Evolutionary conservation across 257 asterid genomes (phyloP).

Genomic region (Osmanthus fragrans): DNA sequence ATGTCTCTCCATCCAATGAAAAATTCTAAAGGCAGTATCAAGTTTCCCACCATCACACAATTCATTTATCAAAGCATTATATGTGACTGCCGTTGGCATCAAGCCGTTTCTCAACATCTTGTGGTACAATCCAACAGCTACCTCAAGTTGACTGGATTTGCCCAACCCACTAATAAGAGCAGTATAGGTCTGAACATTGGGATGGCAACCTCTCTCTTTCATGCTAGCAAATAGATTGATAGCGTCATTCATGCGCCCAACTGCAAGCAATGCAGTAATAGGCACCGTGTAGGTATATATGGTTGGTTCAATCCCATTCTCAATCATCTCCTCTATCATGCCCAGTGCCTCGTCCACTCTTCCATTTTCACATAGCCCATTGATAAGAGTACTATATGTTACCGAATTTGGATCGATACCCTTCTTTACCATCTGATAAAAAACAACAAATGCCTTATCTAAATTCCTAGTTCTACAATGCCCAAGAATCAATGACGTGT

Average conservation of each 20-base stretch:
- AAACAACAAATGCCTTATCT: constrained; percentile 65
- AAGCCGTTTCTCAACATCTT: constrained; percentile 75
- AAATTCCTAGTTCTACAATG: constrained; percentile 68
- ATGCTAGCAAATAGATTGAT: constrained; percentile 64
- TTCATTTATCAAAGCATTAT: constrained; percentile 65
- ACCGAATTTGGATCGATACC: constrained; percentile 75
- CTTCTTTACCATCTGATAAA: constrained; percentile 68
- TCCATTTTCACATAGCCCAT: constrained; percentile 74
- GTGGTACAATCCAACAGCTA: constrained; percentile 82
- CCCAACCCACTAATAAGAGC: constrained; percentile 79
- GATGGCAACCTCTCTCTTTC: constrained; percentile 60
- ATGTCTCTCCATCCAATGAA: constrained; percentile 62
- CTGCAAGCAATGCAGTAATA: constrained; percentile 52
- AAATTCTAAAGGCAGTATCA: constrained; percentile 49
- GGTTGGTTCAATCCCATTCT: constrained; percentile 62
- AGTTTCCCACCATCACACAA: constrained; percentile 54
- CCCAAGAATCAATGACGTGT: constrained; percentile 79
- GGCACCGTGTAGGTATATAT: constrained; percentile 76
- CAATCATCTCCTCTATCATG: constrained; percentile 73
- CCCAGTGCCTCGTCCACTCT: constrained; percentile 66
- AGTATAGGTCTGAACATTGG: constrained; percentile 80
- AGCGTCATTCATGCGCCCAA: constrained; percentile 67
- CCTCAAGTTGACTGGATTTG: constrained; percentile 54
- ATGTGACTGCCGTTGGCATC: constrained; percentile 70
- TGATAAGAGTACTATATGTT: constrained; percentile 67